Conservation (phyloP, 2,329 filamentous ascomycete genomes). For the Chrysoporthe deuterocubensis region DNA sequence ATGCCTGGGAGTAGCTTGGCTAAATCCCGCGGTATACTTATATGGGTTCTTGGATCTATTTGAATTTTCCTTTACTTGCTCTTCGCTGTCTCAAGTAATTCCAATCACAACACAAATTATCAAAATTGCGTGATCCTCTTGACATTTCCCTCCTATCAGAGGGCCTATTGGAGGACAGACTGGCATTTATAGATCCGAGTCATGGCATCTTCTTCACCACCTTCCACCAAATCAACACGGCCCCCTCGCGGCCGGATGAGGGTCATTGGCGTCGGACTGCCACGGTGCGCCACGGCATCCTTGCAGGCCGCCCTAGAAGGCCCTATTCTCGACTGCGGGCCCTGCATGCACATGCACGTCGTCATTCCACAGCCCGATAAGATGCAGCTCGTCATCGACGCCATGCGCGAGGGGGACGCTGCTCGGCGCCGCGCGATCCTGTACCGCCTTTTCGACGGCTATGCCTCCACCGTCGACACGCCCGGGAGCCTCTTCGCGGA, state of each 20-base stretch:
- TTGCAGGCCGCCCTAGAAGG: slow-evolving; percentile 39
- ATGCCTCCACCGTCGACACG: slow-evolving; percentile 35
- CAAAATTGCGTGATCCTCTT: not conserved
- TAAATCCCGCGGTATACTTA: too few relatives aligned
- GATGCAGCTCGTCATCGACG: slow-evolving; percentile 33
- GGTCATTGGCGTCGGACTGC: slow-evolving; percentile 38
- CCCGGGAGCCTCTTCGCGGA: slow-evolving; percentile 39
- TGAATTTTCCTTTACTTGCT: too few relatives aligned
- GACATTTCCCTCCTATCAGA: not conserved
- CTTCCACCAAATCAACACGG: not conserved
- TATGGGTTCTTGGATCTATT: too few relatives aligned
- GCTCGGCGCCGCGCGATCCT: slow-evolving; percentile 36
- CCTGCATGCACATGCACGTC: slow-evolving; percentile 38
- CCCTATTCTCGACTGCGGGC: slow-evolving; percentile 34
- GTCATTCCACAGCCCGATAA: slow-evolving; percentile 30
- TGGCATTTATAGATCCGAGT: not conserved
- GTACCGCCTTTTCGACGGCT: slow-evolving; percentile 37
- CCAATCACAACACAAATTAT: too few relatives aligned
- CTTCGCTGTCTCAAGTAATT: too few relatives aligned
- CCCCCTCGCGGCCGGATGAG: not conserved
- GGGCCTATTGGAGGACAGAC: not conserved
- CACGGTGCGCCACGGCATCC: slow-evolving; percentile 42
- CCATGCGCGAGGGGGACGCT: slow-evolving; percentile 35
- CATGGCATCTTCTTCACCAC: not conserved
- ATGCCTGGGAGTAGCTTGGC: too few relatives aligned